Percentiles rank a stretch among this genome's conserved stretches.
Conservation (phyloP, 139 green algal genomes). For the Chlorella sp. region DNA sequence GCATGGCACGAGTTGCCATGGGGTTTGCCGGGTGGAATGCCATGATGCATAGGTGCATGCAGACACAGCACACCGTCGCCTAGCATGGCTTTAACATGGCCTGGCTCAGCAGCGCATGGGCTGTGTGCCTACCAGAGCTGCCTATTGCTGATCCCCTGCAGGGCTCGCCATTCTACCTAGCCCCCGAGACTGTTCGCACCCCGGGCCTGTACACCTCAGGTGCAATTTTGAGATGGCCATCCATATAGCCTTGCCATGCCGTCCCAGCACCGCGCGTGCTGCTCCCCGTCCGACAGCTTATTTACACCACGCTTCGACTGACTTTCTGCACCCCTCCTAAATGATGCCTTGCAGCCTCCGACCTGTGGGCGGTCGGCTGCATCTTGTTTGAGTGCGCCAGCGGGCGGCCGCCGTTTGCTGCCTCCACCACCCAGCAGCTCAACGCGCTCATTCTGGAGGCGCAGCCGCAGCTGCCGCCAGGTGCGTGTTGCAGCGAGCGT, state of each 20-base stretch:
- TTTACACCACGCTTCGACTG: not conserved
- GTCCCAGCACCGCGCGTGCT: not conserved
- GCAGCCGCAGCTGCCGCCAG: conserved; percentile 57
- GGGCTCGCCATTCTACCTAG: conserved; percentile 10
- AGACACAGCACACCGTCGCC: too few species aligned
- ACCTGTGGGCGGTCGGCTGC: conserved; percentile 95
- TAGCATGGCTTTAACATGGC: too few species aligned
- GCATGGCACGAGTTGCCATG: too few species aligned
- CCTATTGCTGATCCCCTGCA: not conserved
- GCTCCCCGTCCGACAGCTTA: not conserved
- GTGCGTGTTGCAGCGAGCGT: not conserved
- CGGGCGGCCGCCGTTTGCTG: conserved; percentile 88
- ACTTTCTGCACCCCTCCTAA: too few species aligned
- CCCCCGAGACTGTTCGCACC: conserved; percentile 1
- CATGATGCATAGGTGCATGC: too few species aligned
- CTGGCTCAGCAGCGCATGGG: too few species aligned
- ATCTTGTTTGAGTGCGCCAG: conserved; percentile 93
- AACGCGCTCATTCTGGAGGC: conserved; percentile 75
- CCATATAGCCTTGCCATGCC: not conserved
- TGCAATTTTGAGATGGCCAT: not conserved
- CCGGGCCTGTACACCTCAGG: conserved; percentile 11
- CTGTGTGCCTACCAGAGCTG: too few species aligned
- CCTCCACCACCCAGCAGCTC: conserved; percentile 79
- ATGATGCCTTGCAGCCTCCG: conserved; percentile 60
- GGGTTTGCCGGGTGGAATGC: too few species aligned